Evolutionary conservation across 768 basidiomycete genomes (phyloP).

Genomic region (Russula griseocarnosa): DNA sequence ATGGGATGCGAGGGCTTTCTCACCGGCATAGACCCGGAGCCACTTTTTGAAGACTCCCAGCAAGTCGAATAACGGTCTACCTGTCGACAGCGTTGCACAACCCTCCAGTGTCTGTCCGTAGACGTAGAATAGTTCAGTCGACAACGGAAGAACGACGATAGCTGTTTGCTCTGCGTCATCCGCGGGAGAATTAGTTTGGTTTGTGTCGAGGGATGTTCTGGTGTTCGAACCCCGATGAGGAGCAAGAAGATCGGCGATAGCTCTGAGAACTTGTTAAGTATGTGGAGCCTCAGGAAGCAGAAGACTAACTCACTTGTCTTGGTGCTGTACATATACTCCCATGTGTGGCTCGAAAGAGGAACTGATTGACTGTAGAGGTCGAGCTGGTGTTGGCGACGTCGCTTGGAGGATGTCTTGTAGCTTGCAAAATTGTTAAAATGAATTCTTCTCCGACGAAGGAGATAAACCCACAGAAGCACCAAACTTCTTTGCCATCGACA

Average conservation of each 20-base stretch:
- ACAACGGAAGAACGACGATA: conserved; percentile 80
- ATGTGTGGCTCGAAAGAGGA: conserved; percentile 92
- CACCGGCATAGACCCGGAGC: conserved; percentile 90
- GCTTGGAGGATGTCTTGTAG: conserved; percentile 60
- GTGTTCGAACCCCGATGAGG: conserved; percentile 64
- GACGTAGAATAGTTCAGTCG: conserved; percentile 96
- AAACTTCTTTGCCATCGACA: conserved; percentile 77
- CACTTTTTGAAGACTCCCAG: conserved; percentile 86
- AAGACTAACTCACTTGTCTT: conserved; percentile 70
- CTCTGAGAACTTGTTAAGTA: conserved; percentile 44
- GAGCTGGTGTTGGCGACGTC: conserved; percentile 46
- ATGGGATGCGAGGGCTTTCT: conserved; percentile 26
- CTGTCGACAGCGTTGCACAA: conserved; percentile 85
- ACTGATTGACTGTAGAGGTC: conserved; percentile 65
- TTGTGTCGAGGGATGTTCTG: conserved; percentile 63
- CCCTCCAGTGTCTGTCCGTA: conserved; percentile 94
- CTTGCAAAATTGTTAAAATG: conserved; percentile 36
- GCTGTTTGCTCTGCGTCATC: conserved; percentile 46
- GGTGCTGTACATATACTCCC: conserved; percentile 90
- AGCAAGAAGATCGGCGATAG: conserved; percentile 85
- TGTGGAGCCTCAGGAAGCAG: neutral
- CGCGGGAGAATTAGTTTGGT: conserved; percentile 38
- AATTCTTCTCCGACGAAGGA: neutral
- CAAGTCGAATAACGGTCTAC: conserved; percentile 78
- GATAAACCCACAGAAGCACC: conserved; percentile 54